A percentile compares a stretch with the other conserved stretches of the same genome.
phyloP scores from a whole-genome alignment of 2,329 filamentous ascomycete genomes.

The Calonectria pauciramosa region DNA sequence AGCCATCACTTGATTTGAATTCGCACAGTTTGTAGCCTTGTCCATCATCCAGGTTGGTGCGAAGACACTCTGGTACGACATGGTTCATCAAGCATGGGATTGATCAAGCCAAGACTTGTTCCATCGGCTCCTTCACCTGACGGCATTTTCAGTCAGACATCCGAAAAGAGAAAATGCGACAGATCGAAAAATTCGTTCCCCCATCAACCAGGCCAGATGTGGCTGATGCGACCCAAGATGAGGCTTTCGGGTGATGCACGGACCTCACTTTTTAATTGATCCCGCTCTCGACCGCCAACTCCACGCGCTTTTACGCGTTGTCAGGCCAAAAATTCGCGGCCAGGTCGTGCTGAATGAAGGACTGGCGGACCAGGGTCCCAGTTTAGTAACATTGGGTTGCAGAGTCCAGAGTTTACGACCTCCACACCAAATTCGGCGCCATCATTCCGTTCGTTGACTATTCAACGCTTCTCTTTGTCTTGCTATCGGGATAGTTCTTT shows the following conservation, averaged over 20 bases:
- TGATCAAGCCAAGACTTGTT: background rate
- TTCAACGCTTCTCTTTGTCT: conserved; percentile 1
- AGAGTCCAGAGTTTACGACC: conserved; percentile 21
- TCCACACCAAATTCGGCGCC: conserved; percentile 30
- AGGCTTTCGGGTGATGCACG: conserved; percentile 30
- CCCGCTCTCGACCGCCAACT: conserved; percentile 30
- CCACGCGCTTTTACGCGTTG: conserved; percentile 42
- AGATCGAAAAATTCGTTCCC: background rate
- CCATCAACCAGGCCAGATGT: conserved; percentile 4
- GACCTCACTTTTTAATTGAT: conserved; percentile 45
- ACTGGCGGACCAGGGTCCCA: conserved; percentile 20
- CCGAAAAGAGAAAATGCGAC: background rate
- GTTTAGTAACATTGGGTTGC: conserved; percentile 26
- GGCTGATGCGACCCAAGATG: conserved; percentile 8
- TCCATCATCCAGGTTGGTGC: background rate
- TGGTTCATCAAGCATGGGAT: background rate
- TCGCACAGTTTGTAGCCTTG: background rate
- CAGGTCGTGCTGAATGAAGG: conserved; percentile 31
- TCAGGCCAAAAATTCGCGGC: conserved; percentile 39
- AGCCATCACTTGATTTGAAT: background rate
- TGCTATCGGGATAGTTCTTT: conserved; percentile 1
- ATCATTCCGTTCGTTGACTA: background rate
- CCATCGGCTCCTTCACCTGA: background rate
- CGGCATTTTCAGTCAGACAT: background rate
- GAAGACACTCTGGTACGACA: background rate